phyloP scores from a whole-genome alignment of 148 eudicot species.

The Vaccinium corymbosum region DNA sequence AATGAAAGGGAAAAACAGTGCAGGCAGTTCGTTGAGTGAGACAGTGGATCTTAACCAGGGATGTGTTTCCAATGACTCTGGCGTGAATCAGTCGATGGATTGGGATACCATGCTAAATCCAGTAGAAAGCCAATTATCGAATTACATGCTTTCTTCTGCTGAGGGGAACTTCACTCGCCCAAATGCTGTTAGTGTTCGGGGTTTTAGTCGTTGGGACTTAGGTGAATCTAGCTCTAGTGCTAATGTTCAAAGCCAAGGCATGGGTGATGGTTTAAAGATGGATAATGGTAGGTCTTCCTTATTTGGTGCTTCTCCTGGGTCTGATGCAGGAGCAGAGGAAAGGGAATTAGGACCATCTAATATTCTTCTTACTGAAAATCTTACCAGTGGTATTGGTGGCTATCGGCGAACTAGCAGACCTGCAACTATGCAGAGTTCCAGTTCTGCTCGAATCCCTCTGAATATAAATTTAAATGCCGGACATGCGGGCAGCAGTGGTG shows the following conservation, averaged over 20 bases:
- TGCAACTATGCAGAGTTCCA: slow-evolving; percentile 20
- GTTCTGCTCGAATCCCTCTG: slow-evolving; percentile 21
- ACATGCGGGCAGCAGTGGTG: slow-evolving; percentile 27
- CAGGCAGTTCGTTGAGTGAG: slow-evolving; percentile 31
- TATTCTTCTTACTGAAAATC: slow-evolving; percentile 10
- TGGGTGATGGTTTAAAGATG: slow-evolving; percentile 18
- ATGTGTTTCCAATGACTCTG: slow-evolving; percentile 28
- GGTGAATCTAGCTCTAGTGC: slow-evolving; percentile 52
- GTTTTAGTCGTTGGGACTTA: slow-evolving; percentile 31
- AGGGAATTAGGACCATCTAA: slow-evolving; percentile 24
- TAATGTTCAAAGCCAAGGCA: slow-evolving; percentile 19
- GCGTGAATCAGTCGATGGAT: slow-evolving; percentile 27
- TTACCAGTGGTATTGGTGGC: slow-evolving; percentile 15
- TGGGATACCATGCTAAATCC: slow-evolving; percentile 30
- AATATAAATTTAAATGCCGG: slow-evolving; percentile 41
- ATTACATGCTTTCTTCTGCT: slow-evolving; percentile 21
- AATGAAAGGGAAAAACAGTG: slow-evolving; percentile 39
- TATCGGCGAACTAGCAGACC: slow-evolving; percentile 12
- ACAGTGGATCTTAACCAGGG: slow-evolving; percentile 44
- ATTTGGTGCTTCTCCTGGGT: slow-evolving; percentile 6
- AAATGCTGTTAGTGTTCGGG: slow-evolving; percentile 17
- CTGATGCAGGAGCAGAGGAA: slow-evolving; percentile 23
- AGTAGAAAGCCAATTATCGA: slow-evolving; percentile 27
- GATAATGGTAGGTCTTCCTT: slow-evolving; percentile 23
- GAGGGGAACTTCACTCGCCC: slow-evolving; percentile 18